phyloP scores from a whole-genome alignment of 1,284 basidiomycete species.

The Ustilago tritici region DNA sequence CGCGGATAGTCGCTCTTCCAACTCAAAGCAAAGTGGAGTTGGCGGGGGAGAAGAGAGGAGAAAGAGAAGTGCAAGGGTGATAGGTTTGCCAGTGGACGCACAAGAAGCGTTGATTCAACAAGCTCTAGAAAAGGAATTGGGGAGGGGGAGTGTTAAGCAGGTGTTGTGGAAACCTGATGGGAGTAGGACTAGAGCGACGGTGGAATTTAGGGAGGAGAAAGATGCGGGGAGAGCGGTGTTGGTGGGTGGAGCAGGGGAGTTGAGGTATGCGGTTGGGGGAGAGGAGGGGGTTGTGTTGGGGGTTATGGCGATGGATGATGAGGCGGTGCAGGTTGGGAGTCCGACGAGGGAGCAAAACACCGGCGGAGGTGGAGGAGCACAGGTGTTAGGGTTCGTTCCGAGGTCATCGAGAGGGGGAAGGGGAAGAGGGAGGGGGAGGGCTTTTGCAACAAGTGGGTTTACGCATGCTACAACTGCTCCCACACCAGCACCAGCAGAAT shows the following conservation, averaged over 20 bases:
- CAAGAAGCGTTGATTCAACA: constrained; percentile 69
- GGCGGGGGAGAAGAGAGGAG: constrained; percentile 19
- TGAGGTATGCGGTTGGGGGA: constrained; percentile 14
- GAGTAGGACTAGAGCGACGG: constrained; percentile 29
- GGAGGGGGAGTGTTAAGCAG: constrained; percentile 45
- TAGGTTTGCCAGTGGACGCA: constrained; percentile 59
- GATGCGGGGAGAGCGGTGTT: constrained; percentile 54
- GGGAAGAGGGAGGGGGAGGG: constrained; percentile 33
- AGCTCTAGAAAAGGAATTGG: constrained; percentile 54
- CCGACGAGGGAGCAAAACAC: background rate
- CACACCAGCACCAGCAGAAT: constrained; percentile 2
- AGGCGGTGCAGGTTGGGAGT: background rate
- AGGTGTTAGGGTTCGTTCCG: constrained; percentile 23
- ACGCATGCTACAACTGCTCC: constrained; percentile 5
- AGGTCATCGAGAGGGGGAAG: constrained; percentile 33
- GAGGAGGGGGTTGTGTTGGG: constrained; percentile 8
- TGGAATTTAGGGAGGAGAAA: constrained; percentile 52
- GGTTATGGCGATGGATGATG: constrained; percentile 16
- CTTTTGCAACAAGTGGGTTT: constrained; percentile 20
- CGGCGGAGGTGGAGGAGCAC: constrained; percentile 1
- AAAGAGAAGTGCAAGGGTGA: constrained; percentile 49
- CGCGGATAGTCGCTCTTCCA: constrained; percentile 31
- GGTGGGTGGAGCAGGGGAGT: constrained; percentile 14
- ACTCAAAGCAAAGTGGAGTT: background rate
- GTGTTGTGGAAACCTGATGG: constrained; percentile 61